Percentiles rank a stretch among this genome's conserved stretches.
Evolutionary conservation across 2,329 filamentous ascomycete genomes (phyloP).

Genomic region (Aspergillus sp.): DNA sequence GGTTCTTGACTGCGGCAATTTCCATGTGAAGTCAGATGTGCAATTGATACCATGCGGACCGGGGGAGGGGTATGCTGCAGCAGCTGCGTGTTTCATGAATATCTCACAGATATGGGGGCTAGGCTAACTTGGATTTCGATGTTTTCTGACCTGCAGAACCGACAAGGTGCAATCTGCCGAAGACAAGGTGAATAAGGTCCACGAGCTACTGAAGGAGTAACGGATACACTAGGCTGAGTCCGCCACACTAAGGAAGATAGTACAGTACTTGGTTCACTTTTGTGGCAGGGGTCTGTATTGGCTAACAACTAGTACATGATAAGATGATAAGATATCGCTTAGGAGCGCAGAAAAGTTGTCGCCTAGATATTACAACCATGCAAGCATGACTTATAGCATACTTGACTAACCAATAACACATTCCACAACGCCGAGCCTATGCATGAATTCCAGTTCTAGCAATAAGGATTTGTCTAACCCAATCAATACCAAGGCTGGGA

Average conservation of each 20-base stretch:
- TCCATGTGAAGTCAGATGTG: not conserved
- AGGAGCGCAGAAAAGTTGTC: not conserved
- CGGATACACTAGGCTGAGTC: not conserved
- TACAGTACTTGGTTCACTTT: not conserved
- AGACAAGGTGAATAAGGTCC: slow-evolving; percentile 71
- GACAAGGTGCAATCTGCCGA: slow-evolving; percentile 81
- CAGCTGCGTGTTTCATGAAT: not conserved
- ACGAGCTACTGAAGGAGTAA: slow-evolving; percentile 48
- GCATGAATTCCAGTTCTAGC: not conserved
- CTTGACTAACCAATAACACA: not conserved
- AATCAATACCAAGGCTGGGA: slow-evolving; percentile 3
- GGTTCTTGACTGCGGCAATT: not conserved
- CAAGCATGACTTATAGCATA: not conserved
- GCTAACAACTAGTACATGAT: not conserved
- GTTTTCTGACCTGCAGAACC: slow-evolving; percentile 53
- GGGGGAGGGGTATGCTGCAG: not conserved
- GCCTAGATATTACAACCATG: not conserved
- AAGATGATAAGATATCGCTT: not conserved
- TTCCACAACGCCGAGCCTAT: slow-evolving; percentile 10
- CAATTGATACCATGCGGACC: not conserved
- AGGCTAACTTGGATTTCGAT: slow-evolving; percentile 10
- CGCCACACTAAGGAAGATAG: not conserved
- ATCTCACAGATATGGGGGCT: not conserved
- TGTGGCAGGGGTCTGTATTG: not conserved
- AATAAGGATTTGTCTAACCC: slow-evolving; percentile 4